Base-by-base conservation (phyloP, 2,329 filamentous ascomycete genomes). In the Phialocephala sp. region DNA sequence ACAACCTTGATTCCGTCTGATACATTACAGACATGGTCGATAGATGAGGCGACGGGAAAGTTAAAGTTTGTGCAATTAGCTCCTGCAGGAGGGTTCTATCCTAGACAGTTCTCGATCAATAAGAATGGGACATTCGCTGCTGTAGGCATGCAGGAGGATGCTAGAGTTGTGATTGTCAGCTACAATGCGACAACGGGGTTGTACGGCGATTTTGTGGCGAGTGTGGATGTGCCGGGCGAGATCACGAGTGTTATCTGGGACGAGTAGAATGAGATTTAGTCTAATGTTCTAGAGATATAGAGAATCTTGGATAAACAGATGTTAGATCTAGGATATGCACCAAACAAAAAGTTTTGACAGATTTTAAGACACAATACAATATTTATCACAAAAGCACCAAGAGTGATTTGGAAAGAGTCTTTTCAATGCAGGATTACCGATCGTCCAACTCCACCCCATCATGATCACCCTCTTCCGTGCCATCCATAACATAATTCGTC, bases 21-120 rank as follows among this genome's bases (percentile, higher is more conserved):
- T 76, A 85, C 89, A 0, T 78, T 94, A 62, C 83, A 89, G 66
- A 87, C 82, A 65, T 92, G 87, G 79, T 73, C 79, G 63, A 84
- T 92, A 69, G 77, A 87, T 71, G 65, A 73, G 1, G 68, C 74
- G 15, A 84, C 80, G 18, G 82, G 82, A 15, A 76, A 73, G 14
- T 71, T 84, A 2, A 69, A 65, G 0, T 82, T 82, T 66, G 71
- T 78, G 1, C 77, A 82, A 60, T 73, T 83, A 4, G 77, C 77
- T 24, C 79, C 83, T 4, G 76, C 80, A 0, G 82, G 82, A 5
- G 83, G 83, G 0, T 64, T 56, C 0, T 80, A 75, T 69, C 83
- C 83, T 0, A 75, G 83, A 9, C 80, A 83, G 47, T 84, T 84
- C 70, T 77, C 75, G 8, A 59, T 83, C n/a, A 84, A 83, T 68